Conservation (phyloP, 164 flowering plant species). For the Kalanchoe fedtschenkoi region DNA sequence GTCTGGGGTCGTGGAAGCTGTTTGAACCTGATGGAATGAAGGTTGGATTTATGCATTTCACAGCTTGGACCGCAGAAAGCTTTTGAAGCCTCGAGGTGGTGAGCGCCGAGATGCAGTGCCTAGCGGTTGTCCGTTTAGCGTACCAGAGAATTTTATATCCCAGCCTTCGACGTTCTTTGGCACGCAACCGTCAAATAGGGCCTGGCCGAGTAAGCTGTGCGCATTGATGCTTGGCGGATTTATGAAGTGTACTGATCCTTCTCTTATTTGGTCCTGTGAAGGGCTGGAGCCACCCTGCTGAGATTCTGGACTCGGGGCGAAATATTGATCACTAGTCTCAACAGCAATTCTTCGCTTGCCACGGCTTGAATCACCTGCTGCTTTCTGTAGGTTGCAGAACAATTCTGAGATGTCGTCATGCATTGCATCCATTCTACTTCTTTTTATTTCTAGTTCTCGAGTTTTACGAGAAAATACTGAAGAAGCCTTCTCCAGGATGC, state of each 20-base stretch:
- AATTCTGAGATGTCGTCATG: slow-evolving; percentile 44
- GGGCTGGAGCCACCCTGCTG: not conserved
- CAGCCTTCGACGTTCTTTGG: not conserved
- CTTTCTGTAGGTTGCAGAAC: slow-evolving; percentile 56
- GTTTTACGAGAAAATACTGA: slow-evolving; percentile 23
- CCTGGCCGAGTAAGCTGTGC: slow-evolving; percentile 1
- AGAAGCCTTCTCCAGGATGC: slow-evolving; percentile 36
- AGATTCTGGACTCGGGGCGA: not conserved
- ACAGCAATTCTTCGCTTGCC: slow-evolving; percentile 41
- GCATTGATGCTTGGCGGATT: slow-evolving; percentile 5
- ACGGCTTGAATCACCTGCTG: slow-evolving; percentile 40
- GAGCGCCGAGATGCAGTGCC: not conserved
- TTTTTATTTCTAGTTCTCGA: slow-evolving; percentile 21
- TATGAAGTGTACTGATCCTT: not conserved
- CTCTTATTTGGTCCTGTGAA: not conserved
- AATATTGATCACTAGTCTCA: slow-evolving; percentile 36
- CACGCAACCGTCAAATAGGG: slow-evolving; percentile 1
- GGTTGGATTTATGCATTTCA: not conserved
- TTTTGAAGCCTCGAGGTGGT: not conserved
- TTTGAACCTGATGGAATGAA: not conserved
- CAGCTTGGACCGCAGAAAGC: not conserved
- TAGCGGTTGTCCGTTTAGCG: not conserved
- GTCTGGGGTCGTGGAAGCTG: not conserved
- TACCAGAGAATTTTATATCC: not conserved
- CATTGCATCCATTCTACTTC: slow-evolving; percentile 16